Base-by-base conservation (phyloP, 768 basidiomycete species). In the Tremella fuciformis region DNA sequence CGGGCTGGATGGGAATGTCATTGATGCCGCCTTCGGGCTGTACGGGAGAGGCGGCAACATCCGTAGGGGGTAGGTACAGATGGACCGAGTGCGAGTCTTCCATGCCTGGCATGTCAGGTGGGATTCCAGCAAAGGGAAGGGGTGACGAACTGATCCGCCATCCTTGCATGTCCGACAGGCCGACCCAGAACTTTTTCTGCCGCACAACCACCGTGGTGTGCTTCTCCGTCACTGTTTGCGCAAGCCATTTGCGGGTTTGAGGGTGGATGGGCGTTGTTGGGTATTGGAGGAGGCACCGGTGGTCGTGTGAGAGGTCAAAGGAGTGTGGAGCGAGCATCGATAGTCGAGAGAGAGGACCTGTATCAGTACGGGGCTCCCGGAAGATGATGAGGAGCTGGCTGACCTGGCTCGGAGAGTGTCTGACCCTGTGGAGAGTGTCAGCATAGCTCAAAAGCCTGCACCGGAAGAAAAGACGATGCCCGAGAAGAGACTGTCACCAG, bases 161-260 rank as follows among this genome's bases (percentile, higher is more conserved):
- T 70, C 96, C 96, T 78, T 99, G 96, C 94, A 98, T 98, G 79
- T 97, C 93, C 47, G 88, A 86, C 42, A 96, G 83, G 7, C 84
- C 87, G 77, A 86, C 97, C 58, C 77, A 79, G 56, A 75, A 78
- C 64, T 73, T 67, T 58, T 70, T 72, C n/a, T 60, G 71, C 44
- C 70, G 48, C 13, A 66, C 55, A 39, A 76, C 68, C 39, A 59
- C 56, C 18, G 74, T 72, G 42, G 89, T 86, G 73, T 82, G 83
- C 82, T 97, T 99, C 64, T 84, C 83, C 53, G 88, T 91, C 47
- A 73, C 70, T 69, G 58, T 53, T 34, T 13, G 34, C 24, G 25
- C 6, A 16, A 59, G 26, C 47, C 42, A 38, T 22, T n/a, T 34
- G 18, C 19, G 13, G 22, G 22, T 21, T 13, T 13, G 13, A 19